These are phyloP conservation scores for Pythium sp. DNA, from an alignment of 352 stramenopile species.

Conservation along the genomic window DNA sequence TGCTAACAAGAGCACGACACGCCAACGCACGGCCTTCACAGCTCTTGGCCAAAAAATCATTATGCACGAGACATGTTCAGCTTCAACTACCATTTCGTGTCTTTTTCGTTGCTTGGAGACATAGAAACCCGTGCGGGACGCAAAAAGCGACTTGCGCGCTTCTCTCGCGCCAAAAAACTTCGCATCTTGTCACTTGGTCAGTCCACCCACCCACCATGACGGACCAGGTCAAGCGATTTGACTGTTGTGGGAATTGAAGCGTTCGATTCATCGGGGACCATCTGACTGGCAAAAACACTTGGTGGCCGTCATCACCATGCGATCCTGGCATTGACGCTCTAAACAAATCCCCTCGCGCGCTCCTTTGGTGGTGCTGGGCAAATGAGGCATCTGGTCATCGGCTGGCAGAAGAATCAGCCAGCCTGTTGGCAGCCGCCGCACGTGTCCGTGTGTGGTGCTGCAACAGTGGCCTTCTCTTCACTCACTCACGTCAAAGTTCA, in stretches of 20 bases:
- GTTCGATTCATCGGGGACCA: neutral
- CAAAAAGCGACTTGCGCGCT: constrained; percentile 9
- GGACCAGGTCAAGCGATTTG: neutral
- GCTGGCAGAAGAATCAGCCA: neutral
- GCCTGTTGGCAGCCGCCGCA: neutral
- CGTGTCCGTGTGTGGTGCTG: neutral
- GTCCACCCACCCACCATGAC: neutral
- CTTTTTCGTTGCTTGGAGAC: neutral
- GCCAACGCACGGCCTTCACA: too few relatives aligned
- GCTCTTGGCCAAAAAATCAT: too few relatives aligned
- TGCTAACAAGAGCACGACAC: too few relatives aligned
- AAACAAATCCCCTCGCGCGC: neutral
- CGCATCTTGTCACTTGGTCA: neutral
- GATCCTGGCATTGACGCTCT: neutral
- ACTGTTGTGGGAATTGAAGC: neutral
- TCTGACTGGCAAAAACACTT: neutral
- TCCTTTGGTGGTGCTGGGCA: too few relatives aligned
- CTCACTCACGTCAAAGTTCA: neutral
- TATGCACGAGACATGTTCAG: neutral
- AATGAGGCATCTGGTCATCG: neutral
- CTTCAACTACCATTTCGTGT: neutral
- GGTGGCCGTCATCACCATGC: neutral
- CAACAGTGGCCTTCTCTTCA: neutral
- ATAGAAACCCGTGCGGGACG: neutral
- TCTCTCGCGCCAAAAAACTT: constrained; percentile 1